Evolutionary conservation across 2,329 filamentous ascomycete species (phyloP), one percentile per base, ranked within the genome.

Genomic region (Orbilia ellipsospora): DNA sequence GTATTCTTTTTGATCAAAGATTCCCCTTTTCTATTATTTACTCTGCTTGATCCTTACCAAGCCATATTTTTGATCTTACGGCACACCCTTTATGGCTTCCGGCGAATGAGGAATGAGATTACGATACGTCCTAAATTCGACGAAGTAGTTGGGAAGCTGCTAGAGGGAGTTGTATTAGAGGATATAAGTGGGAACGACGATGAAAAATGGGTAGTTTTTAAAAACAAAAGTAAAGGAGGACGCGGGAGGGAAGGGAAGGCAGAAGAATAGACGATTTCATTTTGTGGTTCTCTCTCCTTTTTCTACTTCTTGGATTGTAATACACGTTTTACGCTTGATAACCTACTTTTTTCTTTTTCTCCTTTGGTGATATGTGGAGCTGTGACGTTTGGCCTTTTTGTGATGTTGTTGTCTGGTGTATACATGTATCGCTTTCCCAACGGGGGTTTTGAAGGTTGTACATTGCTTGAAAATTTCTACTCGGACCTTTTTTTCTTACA

Each of bases 321-420:
- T 57, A 44, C 40, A 36, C 54, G 54, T n/a, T 48, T 48, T 15
- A 48, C 6, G 16, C 54, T 36, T 57, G 4, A n/a, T 55, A 55
- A 15, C 20, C 28, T n/a, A n/a, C 10, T 26, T 55, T 23, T 36
- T 55, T 23, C 10, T 16, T n/a, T 16, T 51, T 52, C 16, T n/a
- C 6, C 18, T 52, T n/a, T 52, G 44, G 4, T 23, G 23, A 23
- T 23, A 2, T 23, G 23, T 23, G 23, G 23, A 23, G 23, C 2
- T 23, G 23, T 23, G 23, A 2, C 2, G 4, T 4, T 23, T 23
- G 2, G 23, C 2, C 23, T 23, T 23, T 4, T 23, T 23, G 23
- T 23, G 23, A 23, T 23, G 23, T 23, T 23, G 23, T 23, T 23
- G 23, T 23, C 23, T 23, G 23, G 23, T 23, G 23, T 23, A 23